Evolutionary conservation across 2,329 filamentous ascomycete species (phyloP), one percentile per base, ranked within the genome.

Genomic region (Knufia petricola): DNA sequence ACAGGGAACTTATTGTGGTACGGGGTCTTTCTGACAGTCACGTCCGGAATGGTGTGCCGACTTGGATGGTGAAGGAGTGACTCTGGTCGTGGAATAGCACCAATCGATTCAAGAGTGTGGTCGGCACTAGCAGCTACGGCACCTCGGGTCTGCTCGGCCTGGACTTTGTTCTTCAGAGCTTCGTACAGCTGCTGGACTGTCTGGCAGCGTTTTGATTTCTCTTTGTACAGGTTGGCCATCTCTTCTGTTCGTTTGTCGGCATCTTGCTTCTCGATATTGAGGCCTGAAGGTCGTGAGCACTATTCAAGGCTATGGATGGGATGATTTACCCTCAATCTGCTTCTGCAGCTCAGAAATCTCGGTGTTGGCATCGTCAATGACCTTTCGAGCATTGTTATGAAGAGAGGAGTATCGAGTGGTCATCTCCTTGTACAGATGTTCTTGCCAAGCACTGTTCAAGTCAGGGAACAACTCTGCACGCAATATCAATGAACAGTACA

Each of bases 181-280:
- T 76, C 72, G 57, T 81, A 81, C 19, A 76, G 65, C 52, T 75
- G 75, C 43, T 87, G 85, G 2, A 79, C 76, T 52, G 87, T 82
- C 3, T 80, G 66, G 2, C 85, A 74, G 50, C 81, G 84, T 40
- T 77, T 80, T 55, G 70, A 79, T 62, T 90, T 92, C 19, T 88
- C 82, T 48, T 76, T 77, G 58, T 80, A 82, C 3, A 79, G 73
- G 19, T 79, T 73, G 3, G 73, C 69, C 1, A 94, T 68, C 30
- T 90, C 84, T 15, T 85, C 76, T 53, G 88, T 85, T 64, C 85
- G 88, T 42, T 76, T 75, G 45, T 79, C 72, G 9, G 90, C 67
- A 7, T 70, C 69, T 19, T 82, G 76, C 47, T 84, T 78, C 26
- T 85, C 79, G 7, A 71, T 58, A 49, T 78, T 73, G 66, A 85